Evolutionary conservation across 2,329 filamentous ascomycete species (phyloP).

Genomic region (Colletotrichum incanum): DNA sequence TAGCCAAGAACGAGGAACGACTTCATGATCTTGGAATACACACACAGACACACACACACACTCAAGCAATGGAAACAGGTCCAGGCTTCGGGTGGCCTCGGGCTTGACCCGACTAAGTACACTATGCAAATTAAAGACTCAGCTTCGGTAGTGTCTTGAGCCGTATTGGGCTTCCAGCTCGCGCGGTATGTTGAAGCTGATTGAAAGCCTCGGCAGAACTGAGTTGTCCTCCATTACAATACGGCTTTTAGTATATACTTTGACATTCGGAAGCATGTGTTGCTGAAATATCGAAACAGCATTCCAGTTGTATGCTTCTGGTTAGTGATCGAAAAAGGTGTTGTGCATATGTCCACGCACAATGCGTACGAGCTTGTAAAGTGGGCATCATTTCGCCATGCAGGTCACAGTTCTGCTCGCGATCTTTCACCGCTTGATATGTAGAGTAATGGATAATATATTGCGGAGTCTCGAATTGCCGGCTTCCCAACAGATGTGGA

Average conservation of each 20-base stretch:
- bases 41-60: background rate
- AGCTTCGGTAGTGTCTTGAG: conserved; percentile 3
- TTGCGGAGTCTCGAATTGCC: conserved; percentile 20
- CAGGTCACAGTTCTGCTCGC: background rate
- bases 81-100: background rate
- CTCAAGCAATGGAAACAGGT: background rate
- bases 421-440: conserved; percentile 17
- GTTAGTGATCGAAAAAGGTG: background rate
- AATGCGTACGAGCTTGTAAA: conserved; percentile 22
- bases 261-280: conserved; percentile 19
- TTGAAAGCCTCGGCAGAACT: conserved; percentile 26
- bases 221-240: background rate
- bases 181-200: conserved; percentile 13
- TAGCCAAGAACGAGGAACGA: conserved; percentile 17
- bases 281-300: background rate
- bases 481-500: conserved; percentile 29
- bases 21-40: background rate
- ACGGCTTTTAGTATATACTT: background rate
- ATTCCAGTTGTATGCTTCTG: background rate
- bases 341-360: background rate
- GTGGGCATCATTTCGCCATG: conserved; percentile 6
- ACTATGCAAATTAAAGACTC: conserved; percentile 6
- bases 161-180: conserved; percentile 32
- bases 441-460: background rate
- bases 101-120: background rate